These are phyloP conservation scores for Aspergillus alliaceus DNA, from an alignment of 2,329 filamentous ascomycete genomes.

Conservation along the genomic window DNA sequence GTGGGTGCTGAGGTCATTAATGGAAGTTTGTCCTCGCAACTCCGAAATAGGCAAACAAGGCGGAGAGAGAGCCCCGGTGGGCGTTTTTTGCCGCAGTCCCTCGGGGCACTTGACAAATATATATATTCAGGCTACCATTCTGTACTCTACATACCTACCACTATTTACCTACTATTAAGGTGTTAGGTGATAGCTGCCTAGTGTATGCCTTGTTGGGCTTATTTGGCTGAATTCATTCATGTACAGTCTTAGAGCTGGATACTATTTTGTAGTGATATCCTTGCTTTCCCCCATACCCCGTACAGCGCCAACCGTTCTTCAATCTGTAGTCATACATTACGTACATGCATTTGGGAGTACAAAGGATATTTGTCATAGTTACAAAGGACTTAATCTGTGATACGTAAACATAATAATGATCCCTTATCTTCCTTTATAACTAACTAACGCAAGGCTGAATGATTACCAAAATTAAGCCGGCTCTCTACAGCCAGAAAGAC, in stretches of 20 bases:
- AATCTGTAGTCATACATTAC: too few relatives aligned
- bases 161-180: not conserved
- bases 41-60: conserved; percentile 9
- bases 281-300: not conserved
- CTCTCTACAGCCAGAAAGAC: not conserved
- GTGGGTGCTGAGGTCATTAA: conserved; percentile 16
- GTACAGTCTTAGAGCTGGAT: too few relatives aligned
- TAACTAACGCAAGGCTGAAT: not conserved
- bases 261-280: not conserved
- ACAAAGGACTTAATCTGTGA: not conserved
- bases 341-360: not conserved
- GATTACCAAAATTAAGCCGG: not conserved
- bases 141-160: too few relatives aligned
- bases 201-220: not conserved
- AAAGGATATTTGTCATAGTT: not conserved
- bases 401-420: too few relatives aligned
- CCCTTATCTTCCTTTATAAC: too few relatives aligned
- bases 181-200: not conserved
- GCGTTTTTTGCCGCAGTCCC: conserved; percentile 8
- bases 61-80: conserved; percentile 12
- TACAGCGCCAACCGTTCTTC: not conserved
- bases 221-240: not conserved
- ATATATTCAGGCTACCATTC: not conserved
- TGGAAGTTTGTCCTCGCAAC: conserved; percentile 12
- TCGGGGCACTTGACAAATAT: too few relatives aligned